Evolutionary conservation across 2,329 filamentous ascomycete species (phyloP).

Genomic region (Ophiostoma populinum): DNA sequence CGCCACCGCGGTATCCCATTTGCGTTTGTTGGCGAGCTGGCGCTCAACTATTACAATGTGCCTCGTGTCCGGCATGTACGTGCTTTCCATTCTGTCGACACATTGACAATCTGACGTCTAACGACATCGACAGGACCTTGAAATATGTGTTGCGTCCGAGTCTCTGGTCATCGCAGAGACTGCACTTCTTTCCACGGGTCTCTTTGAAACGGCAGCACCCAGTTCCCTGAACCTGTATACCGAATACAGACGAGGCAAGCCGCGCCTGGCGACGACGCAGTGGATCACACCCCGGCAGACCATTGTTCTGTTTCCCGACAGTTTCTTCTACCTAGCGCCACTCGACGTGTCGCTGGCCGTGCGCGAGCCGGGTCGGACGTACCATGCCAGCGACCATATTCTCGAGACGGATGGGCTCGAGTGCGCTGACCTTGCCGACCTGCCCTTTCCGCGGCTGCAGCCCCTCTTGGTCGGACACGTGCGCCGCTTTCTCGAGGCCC

Average conservation of each 20-base stretch:
- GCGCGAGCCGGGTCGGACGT: background rate
- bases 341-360: background rate
- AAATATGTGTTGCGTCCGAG: background rate
- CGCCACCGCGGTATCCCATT: background rate
- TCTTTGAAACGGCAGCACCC: background rate
- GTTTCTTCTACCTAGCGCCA: background rate
- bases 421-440: background rate
- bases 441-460: background rate
- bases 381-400: background rate
- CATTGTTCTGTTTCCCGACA: background rate
- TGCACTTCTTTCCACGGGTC: background rate
- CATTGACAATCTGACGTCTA: background rate
- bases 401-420: background rate
- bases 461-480: background rate
- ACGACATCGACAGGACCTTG: background rate
- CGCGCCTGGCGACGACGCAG: background rate
- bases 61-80: background rate
- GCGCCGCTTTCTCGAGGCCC: background rate
- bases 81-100: background rate
- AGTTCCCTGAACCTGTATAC: background rate
- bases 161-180: background rate
- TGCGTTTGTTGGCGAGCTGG: background rate
- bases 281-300: too few species aligned
- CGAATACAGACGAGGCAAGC: background rate
- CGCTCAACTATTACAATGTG: slow-evolving; percentile 1